Base-by-base conservation (phyloP, 2,329 filamentous ascomycete genomes). In the Claviceps purpurea region DNA sequence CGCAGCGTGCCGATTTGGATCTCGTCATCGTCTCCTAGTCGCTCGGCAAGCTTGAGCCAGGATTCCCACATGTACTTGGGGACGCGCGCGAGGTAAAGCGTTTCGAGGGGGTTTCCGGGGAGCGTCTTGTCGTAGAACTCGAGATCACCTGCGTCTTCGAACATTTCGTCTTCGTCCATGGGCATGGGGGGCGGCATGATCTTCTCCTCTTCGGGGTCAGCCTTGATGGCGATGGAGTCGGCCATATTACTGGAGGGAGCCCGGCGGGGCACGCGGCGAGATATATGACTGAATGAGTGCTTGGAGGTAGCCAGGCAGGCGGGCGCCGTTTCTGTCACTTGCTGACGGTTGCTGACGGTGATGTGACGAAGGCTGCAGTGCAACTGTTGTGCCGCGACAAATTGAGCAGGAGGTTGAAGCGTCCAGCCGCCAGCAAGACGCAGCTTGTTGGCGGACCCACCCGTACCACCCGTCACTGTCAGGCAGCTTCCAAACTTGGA, bases 21-120 rank as follows among this genome's bases (percentile, higher is more conserved):
- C 68, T 90, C 85, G 52, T 85, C 84, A 58, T 94, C 84, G 56
- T 91, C 86, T 60, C 87, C 84, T 14, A 94, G 69, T 58, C 82
- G 76, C 48, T 70, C 67, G 11, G 61, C 61, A 43, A 70, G 57
- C 61, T 71, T 68, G 53, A 73, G 69, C 87, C 89, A 94, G 45
- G 83, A 78, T 59, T 91, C 80, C 82, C 88, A 93, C 53, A 95
- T 75, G 64, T 86, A 85, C 57, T 82, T 81, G 20, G 89, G 89
- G 44, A 95, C 74, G 57, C 87, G 84, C 50, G 87, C 84, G 49
- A 95, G 75, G 73, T 88, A 94, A 51, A 79, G 70, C 42, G 67
- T 72, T 56, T 70, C 72, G 49, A 69, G 68, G 5, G 64, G 61
- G 51, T 68, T 68, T 52, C 65, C 67, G 3, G 65, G 58, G 3